These are phyloP conservation scores for Tolypocladium pustulatum DNA, from an alignment of 2,329 filamentous ascomycete genomes.

Conservation along the genomic window DNA sequence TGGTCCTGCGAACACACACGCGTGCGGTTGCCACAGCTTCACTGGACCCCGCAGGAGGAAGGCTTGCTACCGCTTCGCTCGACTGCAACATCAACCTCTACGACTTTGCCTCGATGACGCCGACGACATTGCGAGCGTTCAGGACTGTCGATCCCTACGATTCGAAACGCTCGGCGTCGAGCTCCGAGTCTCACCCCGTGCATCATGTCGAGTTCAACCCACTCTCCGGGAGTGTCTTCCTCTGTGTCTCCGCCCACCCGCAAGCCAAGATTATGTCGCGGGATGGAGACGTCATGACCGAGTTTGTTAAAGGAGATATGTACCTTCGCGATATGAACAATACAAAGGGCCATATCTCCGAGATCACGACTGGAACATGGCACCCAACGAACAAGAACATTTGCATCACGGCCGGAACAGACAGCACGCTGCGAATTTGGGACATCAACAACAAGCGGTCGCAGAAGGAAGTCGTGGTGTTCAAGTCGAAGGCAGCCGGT, in stretches of 20 bases:
- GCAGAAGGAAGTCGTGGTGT: slow-evolving; percentile 89
- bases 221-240: slow-evolving; percentile 64
- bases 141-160: slow-evolving; percentile 81
- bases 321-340: slow-evolving; percentile 95
- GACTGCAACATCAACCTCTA: slow-evolving; percentile 90
- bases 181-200: slow-evolving; percentile 76
- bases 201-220: slow-evolving; percentile 83
- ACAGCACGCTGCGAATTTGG: slow-evolving; percentile 95
- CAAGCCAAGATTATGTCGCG: slow-evolving; percentile 84
- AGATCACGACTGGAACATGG: slow-evolving; percentile 84
- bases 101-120: slow-evolving; percentile 92
- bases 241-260: slow-evolving; percentile 80
- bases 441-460: slow-evolving; percentile 83
- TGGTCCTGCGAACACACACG: slow-evolving; percentile 86
- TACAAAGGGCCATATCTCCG: slow-evolving; percentile 92
- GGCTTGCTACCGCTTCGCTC: slow-evolving; percentile 80
- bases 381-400: slow-evolving; percentile 76
- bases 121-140: slow-evolving; percentile 88
- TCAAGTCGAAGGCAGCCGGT: slow-evolving; percentile 85
- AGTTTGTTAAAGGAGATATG: slow-evolving; percentile 98
- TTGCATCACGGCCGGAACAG: slow-evolving; percentile 84
- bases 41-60: slow-evolving; percentile 73
- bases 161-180: slow-evolving; percentile 55
- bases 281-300: slow-evolving; percentile 75
- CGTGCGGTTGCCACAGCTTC: slow-evolving; percentile 75